Base-by-base conservation (phyloP, 495 filamentous ascomycete genomes). In the Chaetomium tenue region DNA sequence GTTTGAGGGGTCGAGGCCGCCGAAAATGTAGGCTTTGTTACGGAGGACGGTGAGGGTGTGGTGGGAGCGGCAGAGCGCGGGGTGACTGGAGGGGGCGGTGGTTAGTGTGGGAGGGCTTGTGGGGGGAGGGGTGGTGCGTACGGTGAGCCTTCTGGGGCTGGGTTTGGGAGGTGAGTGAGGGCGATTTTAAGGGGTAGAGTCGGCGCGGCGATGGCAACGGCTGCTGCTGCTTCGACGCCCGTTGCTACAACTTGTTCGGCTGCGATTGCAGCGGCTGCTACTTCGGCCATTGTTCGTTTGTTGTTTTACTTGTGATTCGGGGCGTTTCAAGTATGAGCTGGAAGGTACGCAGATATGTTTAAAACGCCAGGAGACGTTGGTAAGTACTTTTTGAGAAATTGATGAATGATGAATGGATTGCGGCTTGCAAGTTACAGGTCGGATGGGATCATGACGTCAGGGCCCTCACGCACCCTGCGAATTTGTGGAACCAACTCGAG, bases 1-100 rank as follows among this genome's bases (percentile, higher is more conserved):
- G 30, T 74, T 74, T 0, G 67, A 65, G 33, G 64, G 69, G 5
- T 72, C 75, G 40, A 74, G 66, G 61, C 83, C 83, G 15, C 83
- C 83, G 64, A 83, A 84, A 58, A 86, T 77, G 71, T 83, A 81
- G 5, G 78, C 77, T 54, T 79, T 81, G 64, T 80, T 71, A 47
- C 66, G 6, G 55, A 64, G 44, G 22, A 82, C 71, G 25, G 77
- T 81, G 46, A 84, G 70, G 12, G 78, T 76, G 69, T 85, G 81
- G 53, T 77, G 65, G 5, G 77, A 78, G 52, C 83, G 75, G 40
- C 71, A 71, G 22, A 86, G 74, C 11, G 77, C 79, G 15, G 66
- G 67, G 9, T 71, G 71, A 40, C 53, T 65, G 30, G 8, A 2
- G 18, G 11, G 2, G 20, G 13, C 23, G 33, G 23, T 20, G 22